A percentile compares a stretch with the other conserved stretches of the same genome.
Conservation (phyloP, 257 asterid genomes). For the Parsonsia alboflavescens region DNA sequence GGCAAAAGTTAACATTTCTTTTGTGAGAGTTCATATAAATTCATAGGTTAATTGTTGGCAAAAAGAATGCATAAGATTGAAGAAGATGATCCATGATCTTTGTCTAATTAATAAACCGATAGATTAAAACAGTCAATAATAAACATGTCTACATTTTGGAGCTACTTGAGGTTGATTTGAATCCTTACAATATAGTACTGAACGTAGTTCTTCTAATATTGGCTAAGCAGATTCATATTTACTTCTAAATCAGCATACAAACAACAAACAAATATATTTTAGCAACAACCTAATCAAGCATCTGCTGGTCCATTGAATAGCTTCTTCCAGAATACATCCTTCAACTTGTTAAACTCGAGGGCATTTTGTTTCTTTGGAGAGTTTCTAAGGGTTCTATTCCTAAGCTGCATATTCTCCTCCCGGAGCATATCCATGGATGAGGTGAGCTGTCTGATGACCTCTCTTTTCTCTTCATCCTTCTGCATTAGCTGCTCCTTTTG, state of each 20-base stretch:
- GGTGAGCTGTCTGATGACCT: conserved; percentile 76
- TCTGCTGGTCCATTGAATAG: conserved; percentile 44
- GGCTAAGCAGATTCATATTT: not conserved
- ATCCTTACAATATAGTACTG: not conserved
- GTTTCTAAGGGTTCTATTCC: conserved; percentile 29
- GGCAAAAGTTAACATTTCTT: not conserved
- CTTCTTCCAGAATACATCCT: conserved; percentile 54
- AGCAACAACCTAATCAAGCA: conserved; percentile 4
- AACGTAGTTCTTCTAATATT: not conserved
- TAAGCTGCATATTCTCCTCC: conserved; percentile 57
- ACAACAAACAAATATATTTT: not conserved
- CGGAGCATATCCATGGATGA: conserved; percentile 59
- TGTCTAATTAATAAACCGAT: no score
- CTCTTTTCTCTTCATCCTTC: conserved; percentile 89
- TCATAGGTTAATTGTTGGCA: not conserved
- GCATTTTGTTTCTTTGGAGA: conserved; percentile 36
- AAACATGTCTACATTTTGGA: not conserved
- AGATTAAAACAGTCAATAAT: not conserved
- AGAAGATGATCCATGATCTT: no score
- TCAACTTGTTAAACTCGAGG: conserved; percentile 27
- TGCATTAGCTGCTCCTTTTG: conserved; percentile 44
- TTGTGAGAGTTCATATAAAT: not conserved
- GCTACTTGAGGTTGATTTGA: conserved; percentile 3
- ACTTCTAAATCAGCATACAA: conserved; percentile 9
- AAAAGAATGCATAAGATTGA: no score